phyloP scores from a whole-genome alignment of 2,329 filamentous ascomycete species.

The Xylariaceae sp. region DNA sequence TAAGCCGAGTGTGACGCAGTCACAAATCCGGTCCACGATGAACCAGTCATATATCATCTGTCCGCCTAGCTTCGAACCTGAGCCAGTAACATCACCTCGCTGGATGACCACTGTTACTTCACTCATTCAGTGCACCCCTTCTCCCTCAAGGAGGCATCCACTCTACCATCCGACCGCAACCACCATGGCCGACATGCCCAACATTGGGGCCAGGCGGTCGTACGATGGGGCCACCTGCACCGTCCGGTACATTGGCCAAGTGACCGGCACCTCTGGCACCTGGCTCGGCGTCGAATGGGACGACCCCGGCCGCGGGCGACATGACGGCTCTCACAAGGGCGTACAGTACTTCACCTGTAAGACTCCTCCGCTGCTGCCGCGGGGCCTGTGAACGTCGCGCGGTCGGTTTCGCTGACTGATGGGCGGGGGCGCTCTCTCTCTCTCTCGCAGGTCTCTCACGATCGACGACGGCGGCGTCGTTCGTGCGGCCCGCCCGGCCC shows the following conservation, averaged over 20 bases:
- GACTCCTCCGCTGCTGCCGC: conserved; percentile 10
- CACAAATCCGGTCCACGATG: too few species aligned
- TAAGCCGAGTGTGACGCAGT: too few species aligned
- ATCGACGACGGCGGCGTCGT: conserved; percentile 69
- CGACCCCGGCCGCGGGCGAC: conserved; percentile 76
- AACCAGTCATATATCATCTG: too few species aligned
- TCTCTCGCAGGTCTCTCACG: conserved; percentile 52
- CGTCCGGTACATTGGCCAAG: conserved; percentile 71
- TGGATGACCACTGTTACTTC: too few species aligned
- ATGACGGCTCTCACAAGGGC: conserved; percentile 76
- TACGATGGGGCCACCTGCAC: conserved; percentile 75
- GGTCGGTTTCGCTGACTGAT: too few species aligned
- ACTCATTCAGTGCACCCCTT: too few species aligned
- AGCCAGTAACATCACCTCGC: too few species aligned
- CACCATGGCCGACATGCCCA: conserved; percentile 33
- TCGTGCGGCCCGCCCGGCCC: conserved; percentile 70
- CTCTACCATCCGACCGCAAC: too few species aligned
- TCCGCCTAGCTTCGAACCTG: too few species aligned
- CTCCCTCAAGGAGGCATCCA: too few species aligned
- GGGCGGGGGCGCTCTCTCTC: neutral
- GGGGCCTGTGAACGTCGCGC: too few species aligned
- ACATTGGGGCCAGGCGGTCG: conserved; percentile 69
- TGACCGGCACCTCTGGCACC: conserved; percentile 65
- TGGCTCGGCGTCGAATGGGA: conserved; percentile 99
- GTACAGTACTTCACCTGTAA: conserved; percentile 77